Evolutionary conservation across 2,329 filamentous ascomycete genomes (phyloP), one percentile per base, ranked within the genome.

Genomic region (Rhinocladiella similis): DNA sequence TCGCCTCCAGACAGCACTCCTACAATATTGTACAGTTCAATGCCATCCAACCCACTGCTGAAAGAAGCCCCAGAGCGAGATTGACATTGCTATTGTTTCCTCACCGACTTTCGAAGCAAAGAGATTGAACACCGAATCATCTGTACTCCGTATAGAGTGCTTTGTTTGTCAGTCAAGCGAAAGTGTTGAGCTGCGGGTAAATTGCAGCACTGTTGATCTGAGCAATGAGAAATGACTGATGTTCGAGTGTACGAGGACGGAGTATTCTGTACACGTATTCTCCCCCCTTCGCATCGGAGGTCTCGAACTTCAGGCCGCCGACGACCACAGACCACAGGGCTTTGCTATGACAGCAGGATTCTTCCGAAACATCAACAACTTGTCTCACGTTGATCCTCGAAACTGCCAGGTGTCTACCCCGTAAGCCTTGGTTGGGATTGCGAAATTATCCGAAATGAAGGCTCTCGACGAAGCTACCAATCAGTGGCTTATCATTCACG

Each of bases 91-190:
- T n/a, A 9, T 3, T 43, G 53, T 49, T 42, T 42, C n/a, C 55
- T 55, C 58, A 61, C 58, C 59, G 59, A 61, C 59, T 51, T 55
- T 61, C 54, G 41, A 25, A 54, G 52, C 48, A 46, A 53, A 53
- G 14, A 45, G 36, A 19, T 22, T 13, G 29, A 33, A 33, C 10
- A 12, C 10, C 25, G 25, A 27, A 27, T 27, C 7, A 27, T 27
- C 7, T 9, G 10, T 33, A 9, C 29, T 33, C 29, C 39, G 9
- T 14, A 46, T 22, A 46, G 43, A 46, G 19, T 13, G 14, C 29
- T 9, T 29, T 29, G 22, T 46, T 33, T 33, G 29, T 9, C 10
- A 33, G 6, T 33, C 29, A 33, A 33, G 29, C 29, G 29, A 33
- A 7, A 33, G 22, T 25, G 22, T 25, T 25, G 22, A 25, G 4